A percentile compares a stretch with the other conserved stretches of the same genome.
These are phyloP conservation scores for Bryopsis sp. DNA, from an alignment of 139 green algal genomes.

Conservation along the genomic window DNA sequence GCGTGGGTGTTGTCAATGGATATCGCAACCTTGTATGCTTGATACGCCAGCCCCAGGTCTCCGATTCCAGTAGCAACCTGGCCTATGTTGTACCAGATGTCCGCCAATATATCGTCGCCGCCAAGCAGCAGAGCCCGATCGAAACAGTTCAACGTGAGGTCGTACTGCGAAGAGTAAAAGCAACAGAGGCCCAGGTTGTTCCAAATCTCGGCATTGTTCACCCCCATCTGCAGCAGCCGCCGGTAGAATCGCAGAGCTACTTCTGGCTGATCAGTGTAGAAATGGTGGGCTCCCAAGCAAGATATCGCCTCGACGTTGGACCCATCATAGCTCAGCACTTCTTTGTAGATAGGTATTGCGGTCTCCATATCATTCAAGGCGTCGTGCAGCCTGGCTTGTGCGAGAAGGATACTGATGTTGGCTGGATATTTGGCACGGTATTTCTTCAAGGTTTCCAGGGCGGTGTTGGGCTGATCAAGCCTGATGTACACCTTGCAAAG, in stretches of 20 bases:
- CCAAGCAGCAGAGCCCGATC: conserved; percentile 45
- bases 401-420: conserved; percentile 49
- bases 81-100: conserved; percentile 67
- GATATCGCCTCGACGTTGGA: conserved; percentile 68
- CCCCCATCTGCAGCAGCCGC: conserved; percentile 52
- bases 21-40: conserved; percentile 42
- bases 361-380: conserved; percentile 50
- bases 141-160: conserved; percentile 70
- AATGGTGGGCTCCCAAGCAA: conserved; percentile 62
- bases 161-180: conserved; percentile 73
- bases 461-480: conserved; percentile 61
- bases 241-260: conserved; percentile 51
- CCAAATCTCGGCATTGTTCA: conserved; percentile 63
- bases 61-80: conserved; percentile 48
- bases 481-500: conserved; percentile 61
- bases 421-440: conserved; percentile 18
- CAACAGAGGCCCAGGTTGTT: conserved; percentile 75
- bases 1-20: conserved; percentile 54
- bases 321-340: conserved; percentile 38
- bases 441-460: conserved; percentile 37
- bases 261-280: conserved; percentile 79
- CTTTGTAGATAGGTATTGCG: conserved; percentile 43
- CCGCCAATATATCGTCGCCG: conserved; percentile 38
- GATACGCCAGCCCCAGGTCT: conserved; percentile 31
- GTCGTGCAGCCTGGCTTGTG: conserved; percentile 57